Evolutionary conservation across 495 filamentous ascomycete species (phyloP).

Genomic region (Penicillium crystallinum): DNA sequence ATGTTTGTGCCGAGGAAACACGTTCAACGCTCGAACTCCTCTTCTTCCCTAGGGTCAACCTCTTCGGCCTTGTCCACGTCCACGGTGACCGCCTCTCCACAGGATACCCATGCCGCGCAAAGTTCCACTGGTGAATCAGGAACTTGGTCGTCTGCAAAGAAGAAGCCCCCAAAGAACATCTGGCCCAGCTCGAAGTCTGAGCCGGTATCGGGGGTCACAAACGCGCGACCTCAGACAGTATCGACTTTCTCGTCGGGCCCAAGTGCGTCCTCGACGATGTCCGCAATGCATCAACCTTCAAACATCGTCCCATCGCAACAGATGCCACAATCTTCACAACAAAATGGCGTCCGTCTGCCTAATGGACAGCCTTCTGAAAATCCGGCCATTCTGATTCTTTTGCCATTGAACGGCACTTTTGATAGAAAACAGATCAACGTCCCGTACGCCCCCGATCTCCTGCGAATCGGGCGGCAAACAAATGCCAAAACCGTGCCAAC

Average conservation of each 20-base stretch:
- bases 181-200: constrained; percentile 72
- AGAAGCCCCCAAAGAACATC: constrained; percentile 63
- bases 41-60: constrained; percentile 61
- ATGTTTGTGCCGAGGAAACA: constrained; percentile 85
- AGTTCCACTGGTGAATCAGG: constrained; percentile 38
- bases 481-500: constrained; percentile 93
- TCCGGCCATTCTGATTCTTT: constrained; percentile 71
- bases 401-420: constrained; percentile 90
- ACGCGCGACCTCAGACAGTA: constrained; percentile 56
- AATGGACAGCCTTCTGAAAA: constrained; percentile 51
- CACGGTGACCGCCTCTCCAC: constrained; percentile 37
- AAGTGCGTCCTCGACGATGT: constrained; percentile 61
- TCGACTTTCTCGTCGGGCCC: constrained; percentile 61
- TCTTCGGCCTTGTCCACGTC: constrained; percentile 53
- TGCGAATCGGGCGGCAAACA: constrained; percentile 93
- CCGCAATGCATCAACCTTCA: constrained; percentile 69
- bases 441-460: constrained; percentile 79
- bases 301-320: constrained; percentile 70
- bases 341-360: constrained; percentile 59
- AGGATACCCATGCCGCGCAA: constrained; percentile 48
- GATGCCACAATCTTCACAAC: constrained; percentile 52
- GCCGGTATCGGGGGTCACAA: constrained; percentile 58
- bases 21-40: constrained; percentile 79
- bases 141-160: constrained; percentile 54
- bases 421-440: constrained; percentile 93